phyloP scores from a whole-genome alignment of 441 rosid genomes.

The Eruca vesicaria region DNA sequence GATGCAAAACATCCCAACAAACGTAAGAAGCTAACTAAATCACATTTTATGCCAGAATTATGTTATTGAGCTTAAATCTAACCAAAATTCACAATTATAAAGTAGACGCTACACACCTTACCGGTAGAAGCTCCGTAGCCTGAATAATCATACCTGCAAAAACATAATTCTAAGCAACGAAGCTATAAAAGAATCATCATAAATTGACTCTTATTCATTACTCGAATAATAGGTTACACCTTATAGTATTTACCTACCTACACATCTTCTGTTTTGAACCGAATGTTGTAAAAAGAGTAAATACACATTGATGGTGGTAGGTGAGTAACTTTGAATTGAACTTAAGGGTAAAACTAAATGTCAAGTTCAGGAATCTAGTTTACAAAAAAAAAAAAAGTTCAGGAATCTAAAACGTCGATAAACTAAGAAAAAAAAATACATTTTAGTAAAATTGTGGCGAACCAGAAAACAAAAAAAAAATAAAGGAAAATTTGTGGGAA shows the following conservation, averaged over 20 bases:
- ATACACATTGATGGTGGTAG: slow-evolving; percentile 28
- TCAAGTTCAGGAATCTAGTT: not conserved
- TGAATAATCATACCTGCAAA: slow-evolving; percentile 88
- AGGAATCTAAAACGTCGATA: slow-evolving; percentile 9
- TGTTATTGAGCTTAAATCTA: not conserved
- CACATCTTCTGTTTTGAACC: slow-evolving; percentile 6
- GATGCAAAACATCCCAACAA: slow-evolving; percentile 12
- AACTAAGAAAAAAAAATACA: not conserved
- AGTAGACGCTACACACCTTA: slow-evolving; percentile 54
- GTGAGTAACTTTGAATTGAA: slow-evolving; percentile 7
- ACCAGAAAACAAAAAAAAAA: not conserved
- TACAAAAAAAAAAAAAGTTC: too few species aligned
- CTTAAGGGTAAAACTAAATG: slow-evolving; percentile 6
- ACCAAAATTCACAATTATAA: not conserved
- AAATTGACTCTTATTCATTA: slow-evolving; percentile 7
- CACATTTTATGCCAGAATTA: not conserved
- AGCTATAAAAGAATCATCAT: slow-evolving; percentile 3
- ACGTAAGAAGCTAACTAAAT: not conserved
- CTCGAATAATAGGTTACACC: not conserved
- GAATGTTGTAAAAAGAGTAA: slow-evolving; percentile 12
- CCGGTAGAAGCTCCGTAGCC: slow-evolving; percentile 98
- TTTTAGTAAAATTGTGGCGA: not conserved
- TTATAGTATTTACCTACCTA: slow-evolving; percentile 11
- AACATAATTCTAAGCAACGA: slow-evolving; percentile 1
- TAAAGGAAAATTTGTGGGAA: slow-evolving; percentile 27